These are phyloP conservation scores for Sapria himalayana DNA, from an alignment of 345 rosid genomes.

Conservation along the genomic window DNA sequence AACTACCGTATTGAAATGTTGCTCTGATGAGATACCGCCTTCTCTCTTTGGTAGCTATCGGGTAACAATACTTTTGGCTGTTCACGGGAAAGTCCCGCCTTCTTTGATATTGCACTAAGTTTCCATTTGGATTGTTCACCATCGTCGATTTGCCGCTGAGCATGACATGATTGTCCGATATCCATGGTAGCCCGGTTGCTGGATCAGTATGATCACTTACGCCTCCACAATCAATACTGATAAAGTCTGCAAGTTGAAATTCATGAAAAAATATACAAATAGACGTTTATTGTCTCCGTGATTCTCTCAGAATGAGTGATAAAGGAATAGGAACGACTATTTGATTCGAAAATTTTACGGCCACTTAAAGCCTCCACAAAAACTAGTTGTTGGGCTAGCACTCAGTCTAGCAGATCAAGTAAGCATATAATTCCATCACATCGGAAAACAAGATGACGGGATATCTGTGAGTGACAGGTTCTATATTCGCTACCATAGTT, in stretches of 20 bases:
- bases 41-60: slow-evolving; percentile 38
- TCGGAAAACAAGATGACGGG: no score
- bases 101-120: slow-evolving; percentile 24
- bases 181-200: slow-evolving; percentile 62
- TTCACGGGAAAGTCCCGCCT: slow-evolving; percentile 75
- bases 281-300: no score
- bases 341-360: no score
- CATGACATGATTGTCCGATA: slow-evolving; percentile 50
- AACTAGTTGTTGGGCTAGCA: no score
- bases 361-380: no score
- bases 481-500: no score
- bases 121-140: slow-evolving; percentile 19
- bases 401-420: no score
- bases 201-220: slow-evolving; percentile 44
- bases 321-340: no score
- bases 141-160: slow-evolving; percentile 23
- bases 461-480: no score
- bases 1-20: slow-evolving; percentile 56
- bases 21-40: slow-evolving; percentile 78
- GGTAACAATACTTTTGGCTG: slow-evolving; percentile 66
- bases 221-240: slow-evolving; percentile 86
- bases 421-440: no score
- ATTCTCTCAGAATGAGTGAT: no score
- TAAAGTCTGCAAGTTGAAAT: slow-evolving; percentile 36
- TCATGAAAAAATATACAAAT: background rate